These are phyloP conservation scores for Melanomma pulvis-pyrius DNA, from an alignment of 495 filamentous ascomycete genomes.

Conservation along the genomic window DNA sequence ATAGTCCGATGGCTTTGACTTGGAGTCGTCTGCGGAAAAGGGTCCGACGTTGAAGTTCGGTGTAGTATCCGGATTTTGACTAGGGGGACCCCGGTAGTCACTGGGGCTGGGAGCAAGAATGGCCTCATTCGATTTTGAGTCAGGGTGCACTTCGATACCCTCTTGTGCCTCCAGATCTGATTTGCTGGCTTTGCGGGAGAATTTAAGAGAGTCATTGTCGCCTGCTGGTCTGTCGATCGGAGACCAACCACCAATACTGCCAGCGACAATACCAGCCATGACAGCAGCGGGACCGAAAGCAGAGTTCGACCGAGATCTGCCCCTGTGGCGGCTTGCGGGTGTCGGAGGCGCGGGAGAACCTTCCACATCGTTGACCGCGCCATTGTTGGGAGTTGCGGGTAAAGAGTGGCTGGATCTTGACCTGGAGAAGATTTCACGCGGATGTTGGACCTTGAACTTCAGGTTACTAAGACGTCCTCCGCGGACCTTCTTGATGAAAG, in stretches of 20 bases:
- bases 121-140: conserved; percentile 58
- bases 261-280: conserved; percentile 86
- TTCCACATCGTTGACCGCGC: conserved; percentile 54
- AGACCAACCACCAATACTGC: conserved; percentile 85
- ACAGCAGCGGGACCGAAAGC: conserved; percentile 81
- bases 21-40: conserved; percentile 38
- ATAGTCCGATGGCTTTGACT: conserved; percentile 1
- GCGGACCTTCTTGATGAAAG: conserved; percentile 68
- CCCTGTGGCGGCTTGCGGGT: conserved; percentile 70
- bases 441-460: conserved; percentile 80
- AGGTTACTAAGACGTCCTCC: conserved; percentile 88
- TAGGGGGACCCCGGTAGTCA: conserved; percentile 55
- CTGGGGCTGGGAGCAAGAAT: conserved; percentile 51
- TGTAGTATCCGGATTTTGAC: conserved; percentile 60
- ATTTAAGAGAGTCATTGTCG: conserved; percentile 57
- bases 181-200: conserved; percentile 49
- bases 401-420: conserved; percentile 65
- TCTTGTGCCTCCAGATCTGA: conserved; percentile 54
- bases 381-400: conserved; percentile 69
- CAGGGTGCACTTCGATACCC: conserved; percentile 63
- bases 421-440: conserved; percentile 72
- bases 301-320: conserved; percentile 84
- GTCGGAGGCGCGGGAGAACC: conserved; percentile 60
- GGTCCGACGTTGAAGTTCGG: conserved; percentile 52
- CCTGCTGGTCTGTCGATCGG: conserved; percentile 67